Evolutionary conservation across 495 filamentous ascomycete genomes (phyloP), one percentile per base, ranked within the genome.

Genomic region (Hypoxylon cercidicola): DNA sequence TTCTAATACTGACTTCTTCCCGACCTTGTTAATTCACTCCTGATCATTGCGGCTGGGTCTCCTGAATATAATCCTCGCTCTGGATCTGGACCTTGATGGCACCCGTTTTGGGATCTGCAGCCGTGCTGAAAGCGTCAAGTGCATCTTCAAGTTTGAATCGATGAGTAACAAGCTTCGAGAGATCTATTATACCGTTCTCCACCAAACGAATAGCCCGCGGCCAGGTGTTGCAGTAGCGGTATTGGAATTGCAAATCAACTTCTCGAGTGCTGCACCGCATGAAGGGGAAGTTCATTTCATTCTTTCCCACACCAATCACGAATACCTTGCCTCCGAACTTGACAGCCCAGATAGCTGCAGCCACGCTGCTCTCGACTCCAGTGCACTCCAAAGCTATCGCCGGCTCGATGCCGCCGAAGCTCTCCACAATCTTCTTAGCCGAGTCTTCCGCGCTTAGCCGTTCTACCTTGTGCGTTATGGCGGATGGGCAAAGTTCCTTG

Each of bases 41-140:
- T 5, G 51, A 25, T 35, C 15, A 13, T 21, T 48, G 46, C n/a
- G 44, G 34, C 23, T 55, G 39, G 3, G 18, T 34, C 20, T 32
- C 23, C 19, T 48, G 12, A 16, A 48, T 19, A 25, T 71, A 81
- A n/a, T 79, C 80, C 45, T 79, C 66, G 71, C 87, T 90, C 78
- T 88, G 84, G 66, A 97, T 98, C 81, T 92, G 88, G 66, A 97
- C 93, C 81, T 98, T 98, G 74, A 98, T 97, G 12, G 93, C 93
- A 2, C 94, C 93, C 35, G 88, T 96, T 79, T 87, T 92, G n/a
- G 91, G 88, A 76, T 97, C 87, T 2, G 89, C 84, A 18, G 92
- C 92, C 12, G 89, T 93, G 77, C 90, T 85, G 76, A 98, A 98
- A 20, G 94, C 94, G 78, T 93, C 85, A 23, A 94, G 74, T 3